Conservation (phyloP, 2,329 filamentous ascomycete genomes). For the Colletotrichum sp. region DNA sequence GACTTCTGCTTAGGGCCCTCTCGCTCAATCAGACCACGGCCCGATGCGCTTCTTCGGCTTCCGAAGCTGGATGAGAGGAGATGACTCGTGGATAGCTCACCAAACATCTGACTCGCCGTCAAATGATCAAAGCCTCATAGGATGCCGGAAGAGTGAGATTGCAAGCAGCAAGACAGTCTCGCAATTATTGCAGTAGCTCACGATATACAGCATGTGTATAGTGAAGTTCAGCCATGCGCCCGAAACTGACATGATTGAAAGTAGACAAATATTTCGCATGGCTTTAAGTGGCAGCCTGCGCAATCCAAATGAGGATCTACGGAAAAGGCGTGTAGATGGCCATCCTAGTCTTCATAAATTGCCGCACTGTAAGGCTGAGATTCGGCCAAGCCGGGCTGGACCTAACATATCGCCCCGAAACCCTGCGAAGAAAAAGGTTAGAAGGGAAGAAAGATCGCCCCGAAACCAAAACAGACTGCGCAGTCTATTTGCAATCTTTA, state of each 20-base stretch:
- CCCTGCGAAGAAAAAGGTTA: no score
- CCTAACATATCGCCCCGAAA: not conserved
- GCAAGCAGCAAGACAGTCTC: not conserved
- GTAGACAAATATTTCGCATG: accelerated
- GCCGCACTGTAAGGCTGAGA: not conserved
- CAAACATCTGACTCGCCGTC: not conserved
- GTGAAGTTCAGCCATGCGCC: not conserved
- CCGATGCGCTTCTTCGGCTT: not conserved
- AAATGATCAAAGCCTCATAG: not conserved
- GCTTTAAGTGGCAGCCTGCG: not conserved
- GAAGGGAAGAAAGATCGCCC: no score
- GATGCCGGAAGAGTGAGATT: not conserved
- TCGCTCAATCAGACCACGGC: not conserved
- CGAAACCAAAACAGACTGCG: not conserved
- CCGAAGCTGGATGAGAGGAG: not conserved
- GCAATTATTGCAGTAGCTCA: accelerated
- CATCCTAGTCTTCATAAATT: not conserved
- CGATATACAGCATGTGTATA: not conserved
- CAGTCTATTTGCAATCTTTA: not conserved
- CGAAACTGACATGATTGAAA: not conserved
- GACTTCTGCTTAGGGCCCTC: not conserved
- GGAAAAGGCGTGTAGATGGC: accelerated
- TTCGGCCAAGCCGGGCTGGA: accelerated
- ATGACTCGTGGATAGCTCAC: not conserved
- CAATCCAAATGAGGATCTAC: no score